Conservation (phyloP, 176 grass and related monocot genomes). For the Dendrocalamus sinicus region DNA sequence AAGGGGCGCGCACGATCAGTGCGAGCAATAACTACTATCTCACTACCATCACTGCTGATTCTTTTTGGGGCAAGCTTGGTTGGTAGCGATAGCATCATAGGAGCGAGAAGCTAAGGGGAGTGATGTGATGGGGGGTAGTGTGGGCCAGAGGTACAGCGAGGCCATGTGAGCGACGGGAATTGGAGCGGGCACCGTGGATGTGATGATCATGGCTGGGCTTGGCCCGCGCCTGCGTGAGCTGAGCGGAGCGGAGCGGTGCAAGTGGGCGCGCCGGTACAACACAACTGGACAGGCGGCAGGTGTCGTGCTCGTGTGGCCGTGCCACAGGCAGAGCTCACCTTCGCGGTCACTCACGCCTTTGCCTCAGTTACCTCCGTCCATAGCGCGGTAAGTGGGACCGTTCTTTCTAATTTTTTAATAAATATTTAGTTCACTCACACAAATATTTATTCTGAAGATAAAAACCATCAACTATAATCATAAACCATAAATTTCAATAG, state of each 20-base stretch:
- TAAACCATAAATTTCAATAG: too few relatives aligned
- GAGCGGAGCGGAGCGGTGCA: not conserved
- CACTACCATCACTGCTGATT: not conserved
- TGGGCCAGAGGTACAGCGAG: not conserved
- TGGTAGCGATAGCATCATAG: not conserved
- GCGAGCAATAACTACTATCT: not conserved
- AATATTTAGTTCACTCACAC: too few relatives aligned
- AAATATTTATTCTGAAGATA: too few relatives aligned
- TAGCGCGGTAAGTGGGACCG: too few relatives aligned
- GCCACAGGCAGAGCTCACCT: too few relatives aligned
- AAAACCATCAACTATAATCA: too few relatives aligned
- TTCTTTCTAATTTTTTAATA: too few relatives aligned
- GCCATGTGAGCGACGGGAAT: constrained; percentile 22
- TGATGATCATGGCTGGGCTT: not conserved
- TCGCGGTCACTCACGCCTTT: too few relatives aligned
- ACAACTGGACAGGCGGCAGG: not conserved
- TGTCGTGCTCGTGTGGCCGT: not conserved
- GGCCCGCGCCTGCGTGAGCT: not conserved
- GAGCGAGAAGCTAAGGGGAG: not conserved
- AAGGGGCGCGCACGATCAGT: not conserved
- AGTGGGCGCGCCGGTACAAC: not conserved
- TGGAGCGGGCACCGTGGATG: not conserved
- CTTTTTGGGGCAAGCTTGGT: not conserved
- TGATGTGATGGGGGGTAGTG: not conserved
- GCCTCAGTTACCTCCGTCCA: too few relatives aligned